Evolutionary conservation across 306 rosid genomes (phyloP).

Genomic region (Myrica gale): DNA sequence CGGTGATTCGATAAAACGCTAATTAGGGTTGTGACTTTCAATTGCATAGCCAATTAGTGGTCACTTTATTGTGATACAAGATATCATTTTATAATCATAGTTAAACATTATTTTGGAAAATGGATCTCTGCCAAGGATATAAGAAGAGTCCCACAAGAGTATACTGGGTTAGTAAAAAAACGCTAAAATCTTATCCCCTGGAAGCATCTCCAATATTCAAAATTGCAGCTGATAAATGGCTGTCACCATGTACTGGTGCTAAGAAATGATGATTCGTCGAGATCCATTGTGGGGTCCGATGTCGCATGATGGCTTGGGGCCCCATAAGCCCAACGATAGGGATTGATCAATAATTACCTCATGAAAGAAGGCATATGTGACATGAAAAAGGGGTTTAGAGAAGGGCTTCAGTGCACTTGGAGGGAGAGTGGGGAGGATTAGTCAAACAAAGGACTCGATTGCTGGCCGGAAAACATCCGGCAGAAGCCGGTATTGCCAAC

Average conservation of each 20-base stretch:
- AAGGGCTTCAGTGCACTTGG: conserved; percentile 3
- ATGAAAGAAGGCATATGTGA: conserved; percentile 25
- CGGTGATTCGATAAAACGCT: too few relatives aligned
- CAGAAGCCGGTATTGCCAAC: conserved; percentile 36
- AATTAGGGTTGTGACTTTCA: too few relatives aligned
- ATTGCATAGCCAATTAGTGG: too few relatives aligned
- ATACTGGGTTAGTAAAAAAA: conserved; percentile 16
- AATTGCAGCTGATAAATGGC: conserved; percentile 19
- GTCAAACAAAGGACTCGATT: conserved; percentile 36
- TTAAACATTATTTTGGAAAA: not conserved
- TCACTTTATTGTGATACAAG: too few relatives aligned
- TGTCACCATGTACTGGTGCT: conserved; percentile 17
- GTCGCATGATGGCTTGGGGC: conserved; percentile 24
- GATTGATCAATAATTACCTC: conserved; percentile 33
- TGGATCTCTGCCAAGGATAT: not conserved
- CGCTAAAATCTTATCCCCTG: conserved; percentile 6
- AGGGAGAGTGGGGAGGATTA: conserved; percentile 18
- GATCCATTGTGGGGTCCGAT: conserved; percentile 39
- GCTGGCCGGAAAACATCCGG: conserved; percentile 41
- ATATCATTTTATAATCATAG: too few relatives aligned
- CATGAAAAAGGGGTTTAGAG: conserved; percentile 15
- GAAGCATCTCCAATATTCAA: conserved; percentile 5
- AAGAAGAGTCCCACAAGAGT: not conserved
- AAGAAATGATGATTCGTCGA: conserved; percentile 28
- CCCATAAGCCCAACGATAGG: conserved; percentile 31